Evolutionary conservation across 2,329 filamentous ascomycete genomes (phyloP).

Genomic region (Sporothrix phasma): DNA sequence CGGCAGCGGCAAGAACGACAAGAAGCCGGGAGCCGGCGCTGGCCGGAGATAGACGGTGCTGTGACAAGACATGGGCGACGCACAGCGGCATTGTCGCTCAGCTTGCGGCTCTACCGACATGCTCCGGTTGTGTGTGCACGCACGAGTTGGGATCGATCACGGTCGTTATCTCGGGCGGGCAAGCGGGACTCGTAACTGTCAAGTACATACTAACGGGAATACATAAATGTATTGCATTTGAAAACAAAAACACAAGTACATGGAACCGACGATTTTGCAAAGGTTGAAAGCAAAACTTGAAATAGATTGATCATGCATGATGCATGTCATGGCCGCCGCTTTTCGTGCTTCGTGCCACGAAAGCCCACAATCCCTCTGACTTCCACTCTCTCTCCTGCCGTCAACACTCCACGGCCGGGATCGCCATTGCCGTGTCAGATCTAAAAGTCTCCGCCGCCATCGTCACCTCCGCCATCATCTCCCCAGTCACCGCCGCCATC

Average conservation of each 20-base stretch:
- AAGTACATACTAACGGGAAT: neutral
- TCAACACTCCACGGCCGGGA: neutral
- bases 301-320: neutral
- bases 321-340: neutral
- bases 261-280: neutral
- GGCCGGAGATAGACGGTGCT: conserved; percentile 23
- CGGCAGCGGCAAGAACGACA: conserved; percentile 31
- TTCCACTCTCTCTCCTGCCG: neutral
- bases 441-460: conserved; percentile 33
- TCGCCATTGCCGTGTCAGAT: neutral
- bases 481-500: conserved; percentile 26
- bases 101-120: too few species aligned
- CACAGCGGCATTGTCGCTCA: neutral
- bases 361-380: neutral
- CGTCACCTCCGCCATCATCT: conserved; percentile 28
- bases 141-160: neutral
- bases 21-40: conserved; percentile 29
- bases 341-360: too few species aligned
- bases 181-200: neutral
- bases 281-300: neutral
- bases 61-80: neutral
- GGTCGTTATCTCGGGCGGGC: neutral
- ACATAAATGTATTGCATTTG: neutral
- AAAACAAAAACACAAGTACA: neutral
- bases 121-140: neutral